Conservation (phyloP, 2,329 filamentous ascomycete species). For the Neofusicoccum ribis region DNA sequence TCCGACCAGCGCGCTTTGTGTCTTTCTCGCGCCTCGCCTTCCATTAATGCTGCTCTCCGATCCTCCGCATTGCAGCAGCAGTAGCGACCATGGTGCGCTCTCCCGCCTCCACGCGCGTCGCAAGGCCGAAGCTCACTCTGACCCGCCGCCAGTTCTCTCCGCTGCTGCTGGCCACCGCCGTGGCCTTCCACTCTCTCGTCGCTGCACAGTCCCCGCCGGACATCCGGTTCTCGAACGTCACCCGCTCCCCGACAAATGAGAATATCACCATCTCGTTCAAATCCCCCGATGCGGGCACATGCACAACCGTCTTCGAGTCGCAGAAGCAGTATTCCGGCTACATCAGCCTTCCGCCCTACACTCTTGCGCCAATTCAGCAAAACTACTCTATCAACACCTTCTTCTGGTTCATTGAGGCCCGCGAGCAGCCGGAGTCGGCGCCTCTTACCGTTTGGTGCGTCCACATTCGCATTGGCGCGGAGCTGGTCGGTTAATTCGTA, state of each 20-base stretch:
- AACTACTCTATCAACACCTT: constrained; percentile 63
- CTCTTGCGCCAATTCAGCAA: constrained; percentile 49
- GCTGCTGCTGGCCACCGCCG: not conserved
- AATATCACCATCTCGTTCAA: constrained; percentile 70
- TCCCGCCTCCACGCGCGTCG: not conserved
- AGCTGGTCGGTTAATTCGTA: constrained; percentile 49
- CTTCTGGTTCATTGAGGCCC: constrained; percentile 66
- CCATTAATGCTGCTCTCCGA: constrained; percentile 4
- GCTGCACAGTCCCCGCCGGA: constrained; percentile 44
- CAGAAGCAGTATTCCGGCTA: constrained; percentile 73
- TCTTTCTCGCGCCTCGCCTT: not conserved
- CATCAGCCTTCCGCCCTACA: constrained; percentile 60
- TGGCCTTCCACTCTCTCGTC: constrained; percentile 20
- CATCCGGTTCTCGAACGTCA: constrained; percentile 50
- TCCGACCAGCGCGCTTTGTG: not conserved
- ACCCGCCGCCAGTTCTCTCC: not conserved
- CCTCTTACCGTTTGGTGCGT: constrained; percentile 54
- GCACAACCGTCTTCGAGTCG: constrained; percentile 62
- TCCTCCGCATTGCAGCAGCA: not conserved
- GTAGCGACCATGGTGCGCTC: constrained; percentile 3
- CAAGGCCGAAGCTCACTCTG: not conserved
- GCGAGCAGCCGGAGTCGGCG: constrained; percentile 52
- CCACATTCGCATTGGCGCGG: too few species aligned
- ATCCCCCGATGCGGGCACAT: constrained; percentile 59
- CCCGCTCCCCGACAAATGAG: constrained; percentile 62